These are phyloP conservation scores for Daldinia caldariorum DNA, from an alignment of 495 filamentous ascomycete species.

Conservation along the genomic window DNA sequence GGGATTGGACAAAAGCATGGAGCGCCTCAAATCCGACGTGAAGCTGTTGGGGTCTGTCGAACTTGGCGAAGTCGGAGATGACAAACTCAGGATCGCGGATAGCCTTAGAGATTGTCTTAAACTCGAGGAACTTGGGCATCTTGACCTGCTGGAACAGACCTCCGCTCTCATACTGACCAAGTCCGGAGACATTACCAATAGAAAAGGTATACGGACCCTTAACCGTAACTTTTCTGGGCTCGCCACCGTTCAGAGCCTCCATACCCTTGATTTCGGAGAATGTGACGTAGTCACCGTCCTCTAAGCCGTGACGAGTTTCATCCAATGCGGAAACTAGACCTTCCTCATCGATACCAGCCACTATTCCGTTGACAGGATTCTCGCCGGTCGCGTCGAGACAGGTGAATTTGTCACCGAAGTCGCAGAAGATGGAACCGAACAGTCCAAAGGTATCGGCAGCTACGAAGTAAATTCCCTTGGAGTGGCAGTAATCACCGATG, in stretches of 20 bases:
- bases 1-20: constrained; percentile 78
- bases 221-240: constrained; percentile 88
- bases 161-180: constrained; percentile 85
- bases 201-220: constrained; percentile 98
- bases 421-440: constrained; percentile 96
- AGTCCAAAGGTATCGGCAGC: constrained; percentile 89
- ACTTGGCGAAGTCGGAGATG: constrained; percentile 96
- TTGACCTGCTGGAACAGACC: constrained; percentile 95
- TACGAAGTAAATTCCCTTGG: constrained; percentile 89
- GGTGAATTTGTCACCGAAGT: constrained; percentile 94
- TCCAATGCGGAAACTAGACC: constrained; percentile 94
- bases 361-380: constrained; percentile 84
- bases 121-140: constrained; percentile 94
- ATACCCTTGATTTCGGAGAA: constrained; percentile 94
- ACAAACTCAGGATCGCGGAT: constrained; percentile 88
- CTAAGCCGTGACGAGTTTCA: constrained; percentile 93
- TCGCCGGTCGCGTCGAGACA: constrained; percentile 92
- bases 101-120: constrained; percentile 78
- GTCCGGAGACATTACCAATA: constrained; percentile 89
- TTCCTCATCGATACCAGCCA: constrained; percentile 86
- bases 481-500: constrained; percentile 91
- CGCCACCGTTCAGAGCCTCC: constrained; percentile 83
- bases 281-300: constrained; percentile 96
- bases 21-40: constrained; percentile 94
- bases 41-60: constrained; percentile 89